Conservation (phyloP, 2,329 filamentous ascomycete species). For the Hymenoscyphus linearis region DNA sequence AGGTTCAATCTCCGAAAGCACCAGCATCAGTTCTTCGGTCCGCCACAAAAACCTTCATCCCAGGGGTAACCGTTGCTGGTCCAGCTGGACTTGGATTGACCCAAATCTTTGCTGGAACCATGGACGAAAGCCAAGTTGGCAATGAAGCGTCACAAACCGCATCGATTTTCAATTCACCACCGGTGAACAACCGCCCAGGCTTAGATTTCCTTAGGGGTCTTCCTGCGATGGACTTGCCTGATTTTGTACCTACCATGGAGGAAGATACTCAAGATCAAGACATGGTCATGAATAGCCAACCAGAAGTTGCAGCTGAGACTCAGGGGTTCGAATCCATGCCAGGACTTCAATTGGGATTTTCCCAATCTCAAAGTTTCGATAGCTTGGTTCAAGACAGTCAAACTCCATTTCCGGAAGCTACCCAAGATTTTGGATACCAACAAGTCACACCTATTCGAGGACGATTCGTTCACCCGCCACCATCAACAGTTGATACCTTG, state of each 20-base stretch:
- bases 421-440: conserved; percentile 75
- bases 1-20: conserved; percentile 39
- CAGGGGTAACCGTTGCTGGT: conserved; percentile 56
- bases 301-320: conserved; percentile 36
- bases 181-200: neutral
- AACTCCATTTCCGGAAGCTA: conserved; percentile 68
- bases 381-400: conserved; percentile 57
- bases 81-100: conserved; percentile 70
- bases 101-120: conserved; percentile 85
- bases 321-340: conserved; percentile 34
- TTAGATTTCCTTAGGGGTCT: conserved; percentile 44
- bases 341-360: conserved; percentile 50
- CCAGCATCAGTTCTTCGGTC: conserved; percentile 64
- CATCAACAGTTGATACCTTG: conserved; percentile 68
- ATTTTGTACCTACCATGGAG: conserved; percentile 41
- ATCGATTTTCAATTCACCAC: neutral
- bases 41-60: conserved; percentile 64
- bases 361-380: conserved; percentile 56
- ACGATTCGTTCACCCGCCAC: conserved; percentile 58
- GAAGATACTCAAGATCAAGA: conserved; percentile 36
- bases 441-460: conserved; percentile 65
- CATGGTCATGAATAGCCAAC: conserved; percentile 45
- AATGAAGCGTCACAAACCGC: conserved; percentile 4
- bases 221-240: conserved; percentile 42
- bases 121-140: conserved; percentile 56